These are phyloP conservation scores for Ganoderma multipileum DNA, from an alignment of 1,284 basidiomycete species.

Conservation along the genomic window DNA sequence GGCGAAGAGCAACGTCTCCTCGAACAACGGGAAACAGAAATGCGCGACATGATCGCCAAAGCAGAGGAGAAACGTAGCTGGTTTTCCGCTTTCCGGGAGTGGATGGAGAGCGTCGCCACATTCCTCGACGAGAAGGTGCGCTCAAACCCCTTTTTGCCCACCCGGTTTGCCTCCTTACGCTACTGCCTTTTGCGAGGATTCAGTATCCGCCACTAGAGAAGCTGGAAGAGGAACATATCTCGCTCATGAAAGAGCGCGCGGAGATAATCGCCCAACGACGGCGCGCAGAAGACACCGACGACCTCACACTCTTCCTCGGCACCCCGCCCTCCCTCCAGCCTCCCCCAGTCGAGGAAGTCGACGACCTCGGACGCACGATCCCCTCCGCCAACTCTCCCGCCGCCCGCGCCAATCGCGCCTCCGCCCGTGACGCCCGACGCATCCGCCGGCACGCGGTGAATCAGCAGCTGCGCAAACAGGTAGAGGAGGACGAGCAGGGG, in stretches of 20 bases:
- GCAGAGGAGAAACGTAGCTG: conserved; percentile 88
- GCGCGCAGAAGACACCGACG: conserved; percentile 80
- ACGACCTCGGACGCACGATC: conserved; percentile 69
- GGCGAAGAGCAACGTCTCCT: conserved; percentile 75
- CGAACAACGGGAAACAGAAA: conserved; percentile 78
- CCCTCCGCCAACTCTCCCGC: conserved; percentile 53
- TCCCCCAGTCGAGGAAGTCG: conserved; percentile 53
- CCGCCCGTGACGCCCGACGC: conserved; percentile 59
- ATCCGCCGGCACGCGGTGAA: conserved; percentile 46
- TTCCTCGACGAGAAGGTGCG: conserved; percentile 93
- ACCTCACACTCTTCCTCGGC: conserved; percentile 80
- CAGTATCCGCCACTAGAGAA: conserved; percentile 86
- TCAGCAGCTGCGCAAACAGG: conserved; percentile 28
- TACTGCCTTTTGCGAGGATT: neutral
- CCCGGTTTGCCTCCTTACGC: conserved; percentile 2
- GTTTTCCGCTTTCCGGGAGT: conserved; percentile 86
- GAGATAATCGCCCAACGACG: conserved; percentile 76
- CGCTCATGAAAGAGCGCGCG: conserved; percentile 77
- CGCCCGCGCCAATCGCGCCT: conserved; percentile 58
- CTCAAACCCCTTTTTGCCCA: neutral
- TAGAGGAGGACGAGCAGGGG: conserved; percentile 66
- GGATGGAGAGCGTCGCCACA: conserved; percentile 86
- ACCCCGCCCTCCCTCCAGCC: conserved; percentile 46
- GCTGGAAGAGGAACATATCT: conserved; percentile 83
- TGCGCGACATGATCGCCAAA: conserved; percentile 80